phyloP scores from a whole-genome alignment of 2,329 filamentous ascomycete species.

The Claviceps citrina region DNA sequence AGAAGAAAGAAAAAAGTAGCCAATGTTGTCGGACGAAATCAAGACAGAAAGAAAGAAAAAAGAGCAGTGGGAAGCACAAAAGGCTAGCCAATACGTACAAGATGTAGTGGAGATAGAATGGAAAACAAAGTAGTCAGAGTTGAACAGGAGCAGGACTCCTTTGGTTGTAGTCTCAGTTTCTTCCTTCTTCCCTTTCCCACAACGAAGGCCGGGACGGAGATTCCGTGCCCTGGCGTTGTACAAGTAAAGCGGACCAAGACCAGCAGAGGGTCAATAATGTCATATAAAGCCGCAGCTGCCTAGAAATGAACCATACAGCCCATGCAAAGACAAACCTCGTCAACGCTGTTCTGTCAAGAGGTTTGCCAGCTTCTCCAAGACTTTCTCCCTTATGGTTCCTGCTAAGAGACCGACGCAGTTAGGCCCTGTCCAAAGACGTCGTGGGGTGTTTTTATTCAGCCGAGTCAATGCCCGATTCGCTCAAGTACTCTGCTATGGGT shows the following conservation, averaged over 20 bases:
- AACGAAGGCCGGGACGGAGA: conserved; percentile 4
- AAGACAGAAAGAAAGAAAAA: conserved; percentile 16
- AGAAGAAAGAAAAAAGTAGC: neutral
- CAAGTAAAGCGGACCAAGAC: conserved; percentile 5
- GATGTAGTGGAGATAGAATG: conserved; percentile 1
- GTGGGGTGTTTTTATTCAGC: neutral
- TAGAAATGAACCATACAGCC: conserved; percentile 1
- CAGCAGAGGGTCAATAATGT: neutral
- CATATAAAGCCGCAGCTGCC: conserved; percentile 1
- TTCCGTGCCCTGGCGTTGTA: conserved; percentile 3
- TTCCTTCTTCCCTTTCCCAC: conserved; percentile 5
- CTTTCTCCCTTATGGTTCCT: neutral
- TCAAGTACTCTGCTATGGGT: neutral
- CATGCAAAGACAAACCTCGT: conserved; percentile 3
- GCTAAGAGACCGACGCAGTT: neutral
- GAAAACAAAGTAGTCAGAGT: conserved; percentile 4
- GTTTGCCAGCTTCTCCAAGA: neutral
- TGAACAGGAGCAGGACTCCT: conserved; percentile 3
- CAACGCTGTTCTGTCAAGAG: neutral
- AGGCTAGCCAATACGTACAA: conserved; percentile 41
- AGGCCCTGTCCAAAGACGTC: neutral
- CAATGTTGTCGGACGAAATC: conserved; percentile 5
- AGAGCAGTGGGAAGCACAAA: conserved; percentile 21
- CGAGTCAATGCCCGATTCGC: neutral
- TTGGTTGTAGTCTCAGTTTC: conserved; percentile 4